Base-by-base conservation (phyloP, 2,329 filamentous ascomycete genomes). In the Teratosphaeriaceae sp. region DNA sequence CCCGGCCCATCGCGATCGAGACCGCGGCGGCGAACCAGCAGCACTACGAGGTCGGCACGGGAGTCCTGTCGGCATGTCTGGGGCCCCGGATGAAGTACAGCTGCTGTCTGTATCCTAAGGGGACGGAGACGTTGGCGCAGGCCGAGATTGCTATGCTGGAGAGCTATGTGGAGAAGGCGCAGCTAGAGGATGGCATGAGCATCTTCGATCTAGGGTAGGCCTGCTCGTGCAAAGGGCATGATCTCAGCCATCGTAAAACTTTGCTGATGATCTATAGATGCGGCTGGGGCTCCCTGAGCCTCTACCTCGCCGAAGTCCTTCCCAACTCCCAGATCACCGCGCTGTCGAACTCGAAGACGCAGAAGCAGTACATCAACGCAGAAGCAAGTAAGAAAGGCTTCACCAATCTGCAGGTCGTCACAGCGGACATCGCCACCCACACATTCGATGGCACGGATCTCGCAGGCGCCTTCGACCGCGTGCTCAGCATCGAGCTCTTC, bases 51-150 rank as follows among this genome's bases (percentile, higher is more conserved):
- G 81, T 85, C 30, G 79, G 78, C 29, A 83, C 81, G 0, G 78
- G 77, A 3, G 76, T 85, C 19, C 62, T 85, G 30, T 63, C 66
- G 21, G 75, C 73, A 21, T 79, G 74, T 60, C 65, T 86, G 11
- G 82, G 82, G 0, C 78, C 79, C 3, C 67, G 80, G 42, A 85
- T 85, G 80, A 85, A 85, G 70, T 86, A 85, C 60, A 80, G 75
- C n/a, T 73, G 69, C 50, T 82, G 78, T 58, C 65, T 83, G 55
- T 85, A 85, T 60, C 74, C 76, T 3, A 75, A 73, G 47, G 79
- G 78, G 13, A 65, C 67, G 46, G 76, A 81, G 65, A 81, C 73
- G n/a, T 63, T 85, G 40, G 80, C 69, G 2, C 70, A 84, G 47
- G 81, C 80, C 2, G 82, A 85, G 63, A 70, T 77, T 35, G 75